Base-by-base conservation (phyloP, 2,329 filamentous ascomycete genomes). In the Epichloe amarillans region DNA sequence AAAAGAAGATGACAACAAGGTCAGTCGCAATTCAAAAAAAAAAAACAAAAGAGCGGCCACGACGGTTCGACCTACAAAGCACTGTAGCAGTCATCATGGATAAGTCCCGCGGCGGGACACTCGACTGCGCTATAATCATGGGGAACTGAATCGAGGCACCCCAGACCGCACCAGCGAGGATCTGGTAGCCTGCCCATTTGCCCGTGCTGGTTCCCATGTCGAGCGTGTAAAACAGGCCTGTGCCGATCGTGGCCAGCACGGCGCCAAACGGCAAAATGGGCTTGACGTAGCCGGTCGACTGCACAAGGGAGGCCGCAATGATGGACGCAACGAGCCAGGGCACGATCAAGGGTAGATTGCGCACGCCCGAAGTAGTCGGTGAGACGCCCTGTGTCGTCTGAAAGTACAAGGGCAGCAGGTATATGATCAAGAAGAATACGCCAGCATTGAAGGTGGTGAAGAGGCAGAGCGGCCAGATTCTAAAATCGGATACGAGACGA, bases 341-440 rank as follows among this genome's bases (percentile, higher is more conserved):
- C 6, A 72, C 64, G 0, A 69, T 60, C 0, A 61, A 61, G 6
- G 72, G 58, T 6, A 72, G 62, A 56, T 68, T 60, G 4, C 69
- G 71, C 4, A 72, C 57, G 46, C 66, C 70, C n/a, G 63, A 64
- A 38, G 71, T 64, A 3, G 69, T 69, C 5, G 69, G 69, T 40
- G 64, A 58, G 21, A 67, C 64, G 8, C 65, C 68, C 38, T 71
- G 64, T 15, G 74, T 67, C 4, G 70, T 66, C 54, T 72, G 70
- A 56, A 74, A 74, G 68, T 69, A 74, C 37, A 72, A 67, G 1
- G 71, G 69, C 0, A 72, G 52, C 51, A 66, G 72, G 53, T 70
- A 72, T 21, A 71, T 53, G 15, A 57, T 53, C 0, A 58, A 50
- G 33, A 64, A 54, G 49, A 65, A 63, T 17, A 60, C 63, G 1